Conservation (phyloP, 1,284 basidiomycete species). For the Leccinum subrobustum region DNA sequence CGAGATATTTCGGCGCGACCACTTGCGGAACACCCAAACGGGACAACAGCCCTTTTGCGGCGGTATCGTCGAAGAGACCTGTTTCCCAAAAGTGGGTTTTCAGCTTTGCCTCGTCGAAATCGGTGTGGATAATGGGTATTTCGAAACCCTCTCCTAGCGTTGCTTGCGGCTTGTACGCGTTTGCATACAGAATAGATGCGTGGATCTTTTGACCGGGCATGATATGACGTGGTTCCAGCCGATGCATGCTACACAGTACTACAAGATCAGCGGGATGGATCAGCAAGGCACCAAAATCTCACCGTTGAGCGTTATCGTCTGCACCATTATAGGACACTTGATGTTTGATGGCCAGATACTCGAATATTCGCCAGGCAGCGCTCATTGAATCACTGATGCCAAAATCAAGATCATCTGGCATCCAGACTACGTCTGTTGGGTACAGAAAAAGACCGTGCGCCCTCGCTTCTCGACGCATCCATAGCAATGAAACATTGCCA, state of each 20-base stretch:
- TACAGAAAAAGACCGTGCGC: slow-evolving; percentile 13
- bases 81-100: slow-evolving; percentile 25
- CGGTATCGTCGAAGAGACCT: slow-evolving; percentile 22
- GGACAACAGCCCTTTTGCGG: slow-evolving; percentile 13
- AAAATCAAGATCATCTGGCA: slow-evolving; percentile 26
- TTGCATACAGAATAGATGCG: slow-evolving; percentile 30
- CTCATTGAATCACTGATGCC: slow-evolving; percentile 23
- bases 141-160: slow-evolving; percentile 29
- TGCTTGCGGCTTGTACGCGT: slow-evolving; percentile 25
- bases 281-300: not conserved
- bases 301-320: slow-evolving; percentile 17
- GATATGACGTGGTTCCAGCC: slow-evolving; percentile 24
- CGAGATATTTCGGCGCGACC: slow-evolving; percentile 20
- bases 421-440: slow-evolving; percentile 26
- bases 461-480: slow-evolving; percentile 25
- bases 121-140: slow-evolving; percentile 16
- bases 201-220: slow-evolving; percentile 34
- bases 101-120: slow-evolving; percentile 3
- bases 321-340: slow-evolving; percentile 21
- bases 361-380: slow-evolving; percentile 20
- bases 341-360: slow-evolving; percentile 30
- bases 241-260: slow-evolving; percentile 17
- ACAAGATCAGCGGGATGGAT: not conserved
- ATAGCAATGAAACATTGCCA: slow-evolving; percentile 18
- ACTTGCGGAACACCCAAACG: slow-evolving; percentile 10